Evolutionary conservation across 495 filamentous ascomycete genomes (phyloP).

Genomic region (Pyrenula massariospora): DNA sequence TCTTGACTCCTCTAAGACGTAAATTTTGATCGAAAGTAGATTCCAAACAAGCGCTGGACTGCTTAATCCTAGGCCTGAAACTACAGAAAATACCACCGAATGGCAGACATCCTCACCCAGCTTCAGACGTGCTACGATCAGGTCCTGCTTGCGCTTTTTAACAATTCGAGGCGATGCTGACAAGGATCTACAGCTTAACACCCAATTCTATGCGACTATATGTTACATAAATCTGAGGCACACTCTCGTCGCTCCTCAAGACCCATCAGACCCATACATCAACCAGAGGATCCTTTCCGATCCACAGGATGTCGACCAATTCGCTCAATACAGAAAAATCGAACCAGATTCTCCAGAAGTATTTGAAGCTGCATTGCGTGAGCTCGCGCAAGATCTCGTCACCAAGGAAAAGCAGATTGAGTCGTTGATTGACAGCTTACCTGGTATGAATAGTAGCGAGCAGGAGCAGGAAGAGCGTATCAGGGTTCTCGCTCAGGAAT

Average conservation of each 20-base stretch:
- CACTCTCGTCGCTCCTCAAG: constrained; percentile 1
- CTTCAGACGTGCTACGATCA: constrained; percentile 91
- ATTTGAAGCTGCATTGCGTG: constrained; percentile 60
- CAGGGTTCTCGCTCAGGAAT: constrained; percentile 60
- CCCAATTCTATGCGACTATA: constrained; percentile 79
- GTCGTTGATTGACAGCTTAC: constrained; percentile 67
- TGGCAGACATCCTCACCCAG: constrained; percentile 88
- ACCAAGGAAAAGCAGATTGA: constrained; percentile 93
- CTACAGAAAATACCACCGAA: constrained; percentile 15
- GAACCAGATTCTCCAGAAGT: constrained; percentile 47
- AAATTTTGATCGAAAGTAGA: too few species aligned
- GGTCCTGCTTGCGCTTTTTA: constrained; percentile 30
- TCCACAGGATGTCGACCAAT: constrained; percentile 1
- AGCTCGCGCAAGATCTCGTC: constrained; percentile 79
- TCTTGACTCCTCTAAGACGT: too few species aligned
- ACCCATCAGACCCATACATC: constrained; percentile 4
- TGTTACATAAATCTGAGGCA: constrained; percentile 48
- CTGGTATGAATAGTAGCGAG: constrained; percentile 77
- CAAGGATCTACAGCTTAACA: constrained; percentile 50
- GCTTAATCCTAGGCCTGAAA: too few species aligned
- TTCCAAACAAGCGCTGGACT: too few species aligned
- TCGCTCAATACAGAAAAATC: constrained; percentile 11
- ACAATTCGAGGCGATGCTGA: too few species aligned
- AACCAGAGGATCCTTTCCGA: constrained; percentile 1
- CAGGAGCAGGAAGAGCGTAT: constrained; percentile 69